Conservation (phyloP, 2,329 filamentous ascomycete species). For the Berkeleyomyces rouxiae region DNA sequence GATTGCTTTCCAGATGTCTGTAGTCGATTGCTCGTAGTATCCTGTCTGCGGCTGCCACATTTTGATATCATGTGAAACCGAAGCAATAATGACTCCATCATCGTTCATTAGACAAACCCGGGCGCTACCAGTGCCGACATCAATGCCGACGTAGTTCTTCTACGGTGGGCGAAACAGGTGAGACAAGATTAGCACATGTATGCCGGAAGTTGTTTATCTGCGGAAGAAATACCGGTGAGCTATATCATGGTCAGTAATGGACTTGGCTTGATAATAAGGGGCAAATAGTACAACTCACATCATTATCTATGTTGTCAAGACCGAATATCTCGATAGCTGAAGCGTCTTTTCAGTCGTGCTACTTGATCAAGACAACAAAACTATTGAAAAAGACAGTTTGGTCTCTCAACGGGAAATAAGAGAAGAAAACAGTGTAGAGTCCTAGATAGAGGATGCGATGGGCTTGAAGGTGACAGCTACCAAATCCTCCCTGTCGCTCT, state of each 20-base stretch:
- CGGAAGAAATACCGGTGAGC: not conserved
- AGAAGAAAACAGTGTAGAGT: not conserved
- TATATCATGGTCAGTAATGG: not conserved
- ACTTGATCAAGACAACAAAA: not conserved
- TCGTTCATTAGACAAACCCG: slow-evolving; percentile 90
- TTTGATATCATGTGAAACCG: slow-evolving; percentile 61
- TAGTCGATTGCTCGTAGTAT: slow-evolving; percentile 92
- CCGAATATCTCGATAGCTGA: not conserved
- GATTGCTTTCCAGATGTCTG: slow-evolving; percentile 91
- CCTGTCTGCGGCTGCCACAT: slow-evolving; percentile 63
- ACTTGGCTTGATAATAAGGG: not conserved
- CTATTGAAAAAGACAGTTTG: not conserved
- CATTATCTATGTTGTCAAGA: not conserved
- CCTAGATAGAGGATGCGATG: not conserved
- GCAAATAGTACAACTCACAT: not conserved
- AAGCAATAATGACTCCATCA: slow-evolving; percentile 68
- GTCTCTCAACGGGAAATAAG: not conserved
- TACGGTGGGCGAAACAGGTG: slow-evolving; percentile 16
- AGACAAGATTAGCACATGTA: not conserved
- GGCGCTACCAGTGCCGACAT: slow-evolving; percentile 91
- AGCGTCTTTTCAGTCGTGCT: not conserved
- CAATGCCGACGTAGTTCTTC: slow-evolving; percentile 64
- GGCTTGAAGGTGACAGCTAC: not conserved
- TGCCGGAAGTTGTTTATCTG: not conserved
- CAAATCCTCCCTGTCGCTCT: not conserved